Base-by-base conservation (phyloP, 31 red algal genomes). In the Asparagopsis taxiformis region DNA sequence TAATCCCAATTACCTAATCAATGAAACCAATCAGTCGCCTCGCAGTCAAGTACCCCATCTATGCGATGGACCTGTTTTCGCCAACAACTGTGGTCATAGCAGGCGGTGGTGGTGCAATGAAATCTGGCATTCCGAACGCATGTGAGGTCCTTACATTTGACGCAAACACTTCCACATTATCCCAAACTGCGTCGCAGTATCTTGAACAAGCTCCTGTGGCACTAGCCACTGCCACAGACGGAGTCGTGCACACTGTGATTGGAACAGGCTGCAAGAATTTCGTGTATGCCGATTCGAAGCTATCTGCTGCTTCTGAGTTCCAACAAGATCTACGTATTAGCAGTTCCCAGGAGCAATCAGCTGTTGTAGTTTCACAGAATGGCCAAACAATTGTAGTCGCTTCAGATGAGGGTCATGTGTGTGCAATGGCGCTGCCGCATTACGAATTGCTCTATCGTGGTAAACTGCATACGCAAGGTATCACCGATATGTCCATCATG, bases 81-180 rank as follows among this genome's bases (percentile, higher is more conserved):
- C 48, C 44, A 34, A 38, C 35, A 37, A 21, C 32, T 19, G 15
- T 75, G 29, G 81, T 53, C 31, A 50, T 85, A 20, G 70, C 70
- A 17, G 81, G 81, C 53, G 81, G 81, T 44, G 81, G 81, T 17
- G 81, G 81, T 20, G 58, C 50, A 3, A 74, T 85, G 70, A 85
- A 75, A 24, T 68, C 59, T 54, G 81, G 81, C 48, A 75, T 85
- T 59, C 81, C 81, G 5, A 85, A 85, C 55, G 49, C 48, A 55
- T 75, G 70, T 74, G 28, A 75, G 58, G 62, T 85, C n/a, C 43
- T 85, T 24, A 44, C 49, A 29, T 75, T 75, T 26, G 36, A 74
- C 50, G 70, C 57, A 46, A 31, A 53, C 7, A 74, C 43, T 25
- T 26, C 25, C 1, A 51, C 69, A 8, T 37, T 85, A 3, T 59